These are phyloP conservation scores for Plasmodium ovale DNA, from an alignment of 169 alveolate genomes.

Conservation along the genomic window DNA sequence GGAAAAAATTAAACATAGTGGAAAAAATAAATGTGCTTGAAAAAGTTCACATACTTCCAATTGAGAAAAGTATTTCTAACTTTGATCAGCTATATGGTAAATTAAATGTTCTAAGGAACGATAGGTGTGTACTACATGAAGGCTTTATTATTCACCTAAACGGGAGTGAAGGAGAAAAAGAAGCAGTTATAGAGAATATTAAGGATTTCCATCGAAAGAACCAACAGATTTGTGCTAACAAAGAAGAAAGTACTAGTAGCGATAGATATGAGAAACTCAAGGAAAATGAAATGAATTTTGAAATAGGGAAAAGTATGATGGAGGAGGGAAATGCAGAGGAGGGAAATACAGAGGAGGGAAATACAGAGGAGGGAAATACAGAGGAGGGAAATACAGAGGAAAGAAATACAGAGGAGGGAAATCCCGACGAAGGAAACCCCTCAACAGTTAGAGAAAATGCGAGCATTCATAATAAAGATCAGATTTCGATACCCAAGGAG, in stretches of 20 bases:
- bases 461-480: neutral
- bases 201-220: too few species aligned
- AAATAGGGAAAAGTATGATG: neutral
- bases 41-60: slow-evolving; percentile 60
- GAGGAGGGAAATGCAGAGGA: neutral
- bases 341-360: neutral
- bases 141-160: slow-evolving; percentile 34
- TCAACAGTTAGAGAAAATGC: neutral
- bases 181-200: neutral
- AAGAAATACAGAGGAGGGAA: neutral
- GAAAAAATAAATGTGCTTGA: slow-evolving; percentile 41
- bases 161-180: neutral
- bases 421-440: neutral
- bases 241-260: neutral
- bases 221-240: too few species aligned
- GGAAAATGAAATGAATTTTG: neutral
- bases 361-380: too few species aligned
- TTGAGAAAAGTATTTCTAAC: slow-evolving; percentile 17
- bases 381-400: neutral
- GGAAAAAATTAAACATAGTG: slow-evolving; percentile 23
- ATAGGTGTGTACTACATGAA: slow-evolving; percentile 30
- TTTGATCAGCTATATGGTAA: slow-evolving; percentile 7
- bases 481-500: neutral
- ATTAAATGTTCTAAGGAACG: slow-evolving; percentile 27
- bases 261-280: too few species aligned